Base-by-base conservation (phyloP, 2,329 filamentous ascomycete genomes). In the Sporothrix inflata region DNA sequence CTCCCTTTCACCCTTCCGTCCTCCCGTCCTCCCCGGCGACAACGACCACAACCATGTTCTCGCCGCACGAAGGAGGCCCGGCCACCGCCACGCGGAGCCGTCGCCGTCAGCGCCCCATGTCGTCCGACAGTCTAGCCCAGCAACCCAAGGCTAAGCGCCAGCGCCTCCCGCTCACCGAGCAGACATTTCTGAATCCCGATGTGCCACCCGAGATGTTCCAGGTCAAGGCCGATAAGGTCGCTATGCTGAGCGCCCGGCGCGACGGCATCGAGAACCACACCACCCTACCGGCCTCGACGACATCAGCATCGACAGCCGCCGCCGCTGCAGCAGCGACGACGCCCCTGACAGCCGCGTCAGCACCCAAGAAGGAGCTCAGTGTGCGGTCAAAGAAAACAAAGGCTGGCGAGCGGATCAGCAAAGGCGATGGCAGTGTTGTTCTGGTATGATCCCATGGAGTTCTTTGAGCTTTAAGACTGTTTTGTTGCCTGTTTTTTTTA, bases 381-480 rank as follows among this genome's bases (percentile, higher is more conserved):
- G 83, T 90, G 51, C 85, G 89, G 74, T 85, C 87, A 11, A 91
- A 90, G 78, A 91, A 91, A 79, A 79, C 85, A 63, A 90, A 90
- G 77, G 82, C 85, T n/a, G 85, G 85, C 74, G 89, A 92, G 77
- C 86, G 91, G 76, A 83, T 84, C 60, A 85, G 83, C 76, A 92
- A 92, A 79, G 90, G 89, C 65, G 91, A 93, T 78, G 88, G 89
- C 42, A 90, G 88, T 76, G 84, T 89, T 74, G 84, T 91, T 76
- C 79, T 93, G 81, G 91, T 92, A 83, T 38, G 65, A 45, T 30
- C 40, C 45, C 30, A 3, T 34, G 30, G 40, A 19, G n/a, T 5
- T 53, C 8, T 21, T 49, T 49, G 47, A 45, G 19, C 19, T 38
- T 21, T 12, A 16, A 4, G n/a, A 9, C 24, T 27, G 0, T 11